Conservation (phyloP, 306 rosid genomes). For the Parietaria judaica region DNA sequence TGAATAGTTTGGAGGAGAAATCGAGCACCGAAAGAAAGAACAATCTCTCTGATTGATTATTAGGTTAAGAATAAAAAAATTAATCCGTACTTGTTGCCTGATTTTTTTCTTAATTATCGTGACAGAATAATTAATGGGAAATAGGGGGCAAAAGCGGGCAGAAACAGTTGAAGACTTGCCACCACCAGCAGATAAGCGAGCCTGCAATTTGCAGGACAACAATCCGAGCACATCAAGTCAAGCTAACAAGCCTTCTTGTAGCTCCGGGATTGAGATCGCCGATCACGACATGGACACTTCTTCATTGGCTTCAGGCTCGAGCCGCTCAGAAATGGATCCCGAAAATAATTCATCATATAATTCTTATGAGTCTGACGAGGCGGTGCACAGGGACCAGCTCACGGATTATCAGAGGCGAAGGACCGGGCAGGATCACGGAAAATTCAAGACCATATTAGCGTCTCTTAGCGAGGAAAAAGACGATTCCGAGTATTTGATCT, state of each 20-base stretch:
- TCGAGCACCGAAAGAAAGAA: too few species aligned
- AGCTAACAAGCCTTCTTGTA: constrained; percentile 38
- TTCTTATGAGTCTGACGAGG: constrained; percentile 92
- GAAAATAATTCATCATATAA: constrained; percentile 85
- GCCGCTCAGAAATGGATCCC: constrained; percentile 73
- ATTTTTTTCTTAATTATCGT: constrained; percentile 19
- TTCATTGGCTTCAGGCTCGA: constrained; percentile 77
- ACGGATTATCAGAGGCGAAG: constrained; percentile 63
- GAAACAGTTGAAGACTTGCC: constrained; percentile 78
- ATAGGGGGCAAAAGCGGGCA: constrained; percentile 81
- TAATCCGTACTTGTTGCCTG: too few species aligned
- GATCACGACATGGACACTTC: constrained; percentile 92
- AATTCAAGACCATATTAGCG: constrained; percentile 56
- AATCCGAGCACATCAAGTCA: constrained; percentile 72
- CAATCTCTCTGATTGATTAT: too few species aligned
- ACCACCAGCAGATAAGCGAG: constrained; percentile 63
- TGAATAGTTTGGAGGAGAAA: neutral
- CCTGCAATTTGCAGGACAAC: constrained; percentile 76
- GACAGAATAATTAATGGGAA: constrained; percentile 48
- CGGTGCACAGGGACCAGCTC: constrained; percentile 60
- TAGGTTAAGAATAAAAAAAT: too few species aligned
- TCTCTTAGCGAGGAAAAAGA: constrained; percentile 59
- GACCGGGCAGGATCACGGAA: constrained; percentile 70
- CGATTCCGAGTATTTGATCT: constrained; percentile 55
- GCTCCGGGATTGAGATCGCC: constrained; percentile 39